Evolutionary conservation across 2,329 filamentous ascomycete species (phyloP), one percentile per base, ranked within the genome.

Genomic region (Venturia nashicola): DNA sequence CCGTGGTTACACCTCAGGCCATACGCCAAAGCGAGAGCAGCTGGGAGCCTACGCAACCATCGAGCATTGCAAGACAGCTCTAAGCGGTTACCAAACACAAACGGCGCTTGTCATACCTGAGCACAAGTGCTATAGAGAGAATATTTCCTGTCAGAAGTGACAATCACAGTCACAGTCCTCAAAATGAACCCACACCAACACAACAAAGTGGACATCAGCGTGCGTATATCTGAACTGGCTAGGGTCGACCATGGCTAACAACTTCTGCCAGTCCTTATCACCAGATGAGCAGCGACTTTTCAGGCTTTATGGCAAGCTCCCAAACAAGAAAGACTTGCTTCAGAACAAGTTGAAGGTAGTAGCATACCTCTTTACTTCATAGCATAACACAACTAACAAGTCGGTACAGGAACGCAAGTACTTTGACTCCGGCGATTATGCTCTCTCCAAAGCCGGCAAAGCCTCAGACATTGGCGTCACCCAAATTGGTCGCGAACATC

Each of bases 191-290:
- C 93, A 71, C 91, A 92, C 76, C 90, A 97, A 83, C 92, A 96
- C 84, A 97, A 96, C 83, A 97, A 99, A 83, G 84, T 97, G 72
- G 94, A 99, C 78, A 83, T 97, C 78, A 92, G 84, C 82, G 94
- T 97, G 80, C 80, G 90, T 84, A 51, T 65, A 66, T 67, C 66
- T 69, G 68, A 51, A 64, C 61, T 61, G 36, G 62, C 64, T n/a
- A n/a, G 27, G 32, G n/a, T 20, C 16, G 27, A 27, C 55, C n/a
- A 4, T 62, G 55, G 51, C 67, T 64, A 67, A 64, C 23, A 23
- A n/a, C 43, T 7, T 36, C 16, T 34, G 4, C 11, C 34, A 97
- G 94, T 89, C 90, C 69, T 84, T 99, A 77, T 89, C 89, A 63
- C 88, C 92, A 67, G 94, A 99, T 72, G 94, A 99, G 82, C 92